Evolutionary conservation across 192 early-diverging fungal genomes (phyloP), one percentile per base, ranked within the genome.

Genomic region (Podila verticillata): DNA sequence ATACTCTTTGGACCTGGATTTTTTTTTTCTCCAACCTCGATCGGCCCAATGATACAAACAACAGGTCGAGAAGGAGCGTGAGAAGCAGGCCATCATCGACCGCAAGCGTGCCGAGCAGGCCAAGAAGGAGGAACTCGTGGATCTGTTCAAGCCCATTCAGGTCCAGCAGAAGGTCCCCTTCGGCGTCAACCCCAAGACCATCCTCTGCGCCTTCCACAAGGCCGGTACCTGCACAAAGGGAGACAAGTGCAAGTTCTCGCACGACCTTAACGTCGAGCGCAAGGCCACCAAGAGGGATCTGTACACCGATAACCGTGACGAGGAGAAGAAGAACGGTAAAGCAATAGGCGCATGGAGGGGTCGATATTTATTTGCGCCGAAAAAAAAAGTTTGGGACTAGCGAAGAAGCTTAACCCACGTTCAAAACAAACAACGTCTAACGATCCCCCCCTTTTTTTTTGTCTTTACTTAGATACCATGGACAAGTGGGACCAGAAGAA

Each of bases 191-290:
- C 98, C 98, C 32, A 98, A 98, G 72, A 95, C 97, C 15, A 90
- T 99, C 0, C 72, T 99, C 51, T 99, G 98, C 84, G 88, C 90
- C 63, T 91, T 91, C 79, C 98, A 97, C 86, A 99, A 98, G 86
- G 85, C 87, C 15, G 98, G 98, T 5, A 82, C 85, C 58, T 99
- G 98, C 84, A 88, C 91, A 65, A 98, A 97, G 83, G 96, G 96
- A 39, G 75, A 83, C 82, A 92, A 93, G 75, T 99, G 98, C 89
- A 98, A 98, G 86, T 99, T 98, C 84, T 98, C 98, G 64, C 98
- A 99, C 79, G 96, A 99, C 82, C 72, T 92, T 61, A 92, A 94
- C 31, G 82, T 97, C 7, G 95, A 93, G 58, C 94, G 97, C 58
- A 98, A 98, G 88, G 86, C 84, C n/a, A 72, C 85, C 36, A 99